Evolutionary conservation across 2,329 filamentous ascomycete genomes (phyloP), one percentile per base, ranked within the genome.

Genomic region (Scedosporium minutisporum): DNA sequence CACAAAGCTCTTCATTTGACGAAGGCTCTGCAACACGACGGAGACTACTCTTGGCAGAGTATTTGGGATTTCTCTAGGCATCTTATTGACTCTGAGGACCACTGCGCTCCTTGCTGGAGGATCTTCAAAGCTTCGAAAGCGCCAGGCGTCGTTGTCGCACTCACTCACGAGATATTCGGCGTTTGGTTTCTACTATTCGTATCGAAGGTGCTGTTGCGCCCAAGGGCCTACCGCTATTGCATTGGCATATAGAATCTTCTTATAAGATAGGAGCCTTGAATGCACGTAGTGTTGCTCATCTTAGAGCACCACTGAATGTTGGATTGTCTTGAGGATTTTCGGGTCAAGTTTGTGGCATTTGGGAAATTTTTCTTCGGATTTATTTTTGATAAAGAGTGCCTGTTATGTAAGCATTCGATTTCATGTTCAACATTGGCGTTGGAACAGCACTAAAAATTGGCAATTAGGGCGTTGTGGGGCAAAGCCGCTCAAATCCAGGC

Each of bases 71-170:
- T 73, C 72, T 93, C 80, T 93, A 85, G 90, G 90, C 89, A 84
- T 77, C 89, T 85, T 86, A 86, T 93, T 93, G 90, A 93, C 90
- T 91, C 82, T 89, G 72, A 80, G 84, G 87, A 88, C 85, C 87
- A 91, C 84, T 75, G 83, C 60, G 53, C 60, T 62, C 60, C 60
- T 57, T 27, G 75, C 80, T 51, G 74, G 80, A 79, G 78, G 80
- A 76, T 82, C 87, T 81, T 81, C 78, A 90, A 91, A 92, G 90
- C 90, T 95, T 95, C 90, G 90, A 95, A 90, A 90, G 89, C 87
- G 90, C 90, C 90, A 66, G 62, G 25, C 21, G 41, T 18, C n/a
- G n/a, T 23, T 57, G 33, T 55, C 51, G 12, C 6, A 27, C 51
- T 25, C 51, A 3, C 18, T 9, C 46, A 51, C 18, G 41, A n/a